A percentile compares a stretch with the other conserved stretches of the same genome.
Conservation (phyloP, 2,329 filamentous ascomycete genomes). For the Elsinoe fawcettii region DNA sequence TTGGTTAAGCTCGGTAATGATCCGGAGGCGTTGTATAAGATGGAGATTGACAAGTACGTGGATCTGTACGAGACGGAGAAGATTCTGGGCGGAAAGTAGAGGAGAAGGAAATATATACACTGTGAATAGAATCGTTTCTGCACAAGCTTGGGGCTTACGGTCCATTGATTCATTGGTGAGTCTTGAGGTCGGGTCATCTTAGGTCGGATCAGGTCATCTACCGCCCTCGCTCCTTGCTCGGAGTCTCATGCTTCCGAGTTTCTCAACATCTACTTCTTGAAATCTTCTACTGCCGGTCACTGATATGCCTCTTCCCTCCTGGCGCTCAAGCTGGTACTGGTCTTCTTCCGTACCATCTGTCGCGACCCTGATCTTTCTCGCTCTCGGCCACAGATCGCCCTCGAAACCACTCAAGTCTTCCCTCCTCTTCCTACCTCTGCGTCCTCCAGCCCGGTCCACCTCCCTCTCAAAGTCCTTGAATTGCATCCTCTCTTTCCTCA, state of each 20-base stretch:
- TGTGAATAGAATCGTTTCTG: conserved; percentile 2
- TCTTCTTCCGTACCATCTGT: neutral
- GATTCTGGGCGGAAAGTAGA: conserved; percentile 19
- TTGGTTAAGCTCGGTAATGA: conserved; percentile 74
- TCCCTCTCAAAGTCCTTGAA: conserved; percentile 8
- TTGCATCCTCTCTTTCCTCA: conserved; percentile 9
- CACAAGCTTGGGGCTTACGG: neutral
- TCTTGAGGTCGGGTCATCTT: neutral
- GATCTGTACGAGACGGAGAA: conserved; percentile 64
- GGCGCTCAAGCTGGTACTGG: no score
- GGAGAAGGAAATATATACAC: neutral
- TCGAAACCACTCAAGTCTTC: neutral
- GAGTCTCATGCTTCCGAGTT: neutral
- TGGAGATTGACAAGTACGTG: conserved; percentile 87
- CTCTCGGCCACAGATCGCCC: neutral
- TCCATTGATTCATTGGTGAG: no score
- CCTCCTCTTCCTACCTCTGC: neutral
- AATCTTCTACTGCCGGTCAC: neutral
- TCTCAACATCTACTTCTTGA: conserved; percentile 7
- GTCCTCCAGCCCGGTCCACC: conserved; percentile 2
- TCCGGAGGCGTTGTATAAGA: conserved; percentile 64
- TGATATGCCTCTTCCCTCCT: neutral
- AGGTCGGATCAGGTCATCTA: neutral
- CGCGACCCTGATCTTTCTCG: neutral
- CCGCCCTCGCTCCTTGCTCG: neutral